phyloP scores from a whole-genome alignment of 1,284 basidiomycete species.

The Gastroboletus turbinatus region DNA sequence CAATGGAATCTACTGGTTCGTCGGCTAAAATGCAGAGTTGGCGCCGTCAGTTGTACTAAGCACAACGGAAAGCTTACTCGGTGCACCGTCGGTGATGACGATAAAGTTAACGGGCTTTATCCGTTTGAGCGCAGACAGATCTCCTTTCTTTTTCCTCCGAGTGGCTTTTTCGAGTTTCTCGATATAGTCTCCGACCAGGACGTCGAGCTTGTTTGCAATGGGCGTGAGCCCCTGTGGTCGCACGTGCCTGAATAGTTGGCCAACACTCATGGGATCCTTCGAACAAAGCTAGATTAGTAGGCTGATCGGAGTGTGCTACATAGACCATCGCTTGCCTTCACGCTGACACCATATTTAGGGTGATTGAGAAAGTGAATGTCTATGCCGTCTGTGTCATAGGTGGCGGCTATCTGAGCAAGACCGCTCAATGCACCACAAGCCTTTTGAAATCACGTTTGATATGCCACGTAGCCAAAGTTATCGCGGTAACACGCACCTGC shows the following conservation, averaged over 20 bases:
- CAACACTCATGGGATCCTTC: slow-evolving; percentile 35
- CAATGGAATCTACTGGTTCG: slow-evolving; percentile 50
- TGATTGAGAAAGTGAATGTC: slow-evolving; percentile 50
- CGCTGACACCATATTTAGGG: neutral
- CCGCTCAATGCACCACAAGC: slow-evolving; percentile 38
- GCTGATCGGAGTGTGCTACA: neutral
- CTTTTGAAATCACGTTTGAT: neutral
- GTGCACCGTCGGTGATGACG: slow-evolving; percentile 60
- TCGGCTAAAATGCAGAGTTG: slow-evolving; percentile 38
- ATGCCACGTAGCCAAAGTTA: neutral
- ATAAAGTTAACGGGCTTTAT: slow-evolving; percentile 61
- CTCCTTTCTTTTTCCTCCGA: slow-evolving; percentile 29
- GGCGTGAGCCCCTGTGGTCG: slow-evolving; percentile 47
- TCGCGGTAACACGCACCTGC: slow-evolving; percentile 36
- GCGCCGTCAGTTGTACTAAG: neutral
- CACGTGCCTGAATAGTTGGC: slow-evolving; percentile 44
- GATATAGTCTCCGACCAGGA: slow-evolving; percentile 47
- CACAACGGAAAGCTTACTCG: slow-evolving; percentile 40
- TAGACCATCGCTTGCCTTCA: slow-evolving; percentile 20
- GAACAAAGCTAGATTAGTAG: neutral
- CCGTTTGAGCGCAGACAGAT: slow-evolving; percentile 28
- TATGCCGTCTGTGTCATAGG: slow-evolving; percentile 47
- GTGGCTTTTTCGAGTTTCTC: slow-evolving; percentile 41
- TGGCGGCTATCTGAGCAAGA: slow-evolving; percentile 39
- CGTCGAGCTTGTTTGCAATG: slow-evolving; percentile 49